phyloP scores from a whole-genome alignment of 2,329 filamentous ascomycete species.

The Metarhizium humberi region DNA sequence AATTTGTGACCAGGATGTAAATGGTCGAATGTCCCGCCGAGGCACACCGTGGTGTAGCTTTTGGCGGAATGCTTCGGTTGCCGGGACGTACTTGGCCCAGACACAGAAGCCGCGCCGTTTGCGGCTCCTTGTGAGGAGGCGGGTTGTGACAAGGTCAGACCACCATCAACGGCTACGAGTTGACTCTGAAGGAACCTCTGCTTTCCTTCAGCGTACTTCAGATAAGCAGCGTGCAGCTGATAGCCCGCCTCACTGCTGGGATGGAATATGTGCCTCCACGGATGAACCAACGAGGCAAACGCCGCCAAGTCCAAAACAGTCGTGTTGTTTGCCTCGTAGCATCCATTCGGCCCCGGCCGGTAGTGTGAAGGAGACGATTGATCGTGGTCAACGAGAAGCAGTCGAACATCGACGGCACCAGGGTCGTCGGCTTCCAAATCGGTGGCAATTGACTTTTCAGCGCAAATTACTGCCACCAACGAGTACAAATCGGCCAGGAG shows the following conservation, averaged over 20 bases:
- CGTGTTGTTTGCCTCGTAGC: slow-evolving; percentile 35
- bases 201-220: slow-evolving; percentile 35
- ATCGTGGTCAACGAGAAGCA: slow-evolving; percentile 63
- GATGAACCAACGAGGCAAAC: slow-evolving; percentile 42
- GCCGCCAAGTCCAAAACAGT: slow-evolving; percentile 39
- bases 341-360: slow-evolving; percentile 22
- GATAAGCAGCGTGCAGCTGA: slow-evolving; percentile 41
- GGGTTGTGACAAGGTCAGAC: slow-evolving; percentile 31
- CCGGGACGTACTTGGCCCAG: too few relatives aligned
- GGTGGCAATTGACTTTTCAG: slow-evolving; percentile 49
- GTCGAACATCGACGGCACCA: slow-evolving; percentile 64
- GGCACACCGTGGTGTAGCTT: slow-evolving; percentile 44
- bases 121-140: background rate
- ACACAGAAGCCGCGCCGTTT: background rate
- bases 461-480: slow-evolving; percentile 64
- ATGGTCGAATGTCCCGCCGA: slow-evolving; percentile 95
- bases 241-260: slow-evolving; percentile 57
- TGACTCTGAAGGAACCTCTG: slow-evolving; percentile 41
- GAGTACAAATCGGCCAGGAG: slow-evolving; percentile 71
- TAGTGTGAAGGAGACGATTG: slow-evolving; percentile 18
- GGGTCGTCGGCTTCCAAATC: slow-evolving; percentile 45
- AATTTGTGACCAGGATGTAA: slow-evolving; percentile 93
- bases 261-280: slow-evolving; percentile 58
- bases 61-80: slow-evolving; percentile 2
- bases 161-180: slow-evolving; percentile 41